Base-by-base conservation (phyloP, 371 early-diverging fungal species). In the Lichtheimia hyalospora region DNA sequence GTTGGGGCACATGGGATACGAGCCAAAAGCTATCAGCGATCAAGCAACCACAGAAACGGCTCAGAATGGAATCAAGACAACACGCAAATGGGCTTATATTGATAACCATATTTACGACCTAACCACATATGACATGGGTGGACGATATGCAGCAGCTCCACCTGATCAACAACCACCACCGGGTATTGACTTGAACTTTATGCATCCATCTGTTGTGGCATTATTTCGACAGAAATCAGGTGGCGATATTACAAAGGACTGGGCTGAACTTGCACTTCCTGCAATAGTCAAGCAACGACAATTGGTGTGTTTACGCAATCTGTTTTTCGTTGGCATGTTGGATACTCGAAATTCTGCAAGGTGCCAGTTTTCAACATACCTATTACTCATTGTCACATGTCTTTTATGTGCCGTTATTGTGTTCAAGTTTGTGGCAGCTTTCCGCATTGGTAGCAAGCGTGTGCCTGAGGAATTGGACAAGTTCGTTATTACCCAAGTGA, bases 351-450 rank as follows among this genome's bases (percentile, higher is more conserved):
- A 89, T 58, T 86, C 90, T 1, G 62, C 86, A 42, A 84, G 82
- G 61, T 97, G 98, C 72, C 84, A 87, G 57, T 90, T 96, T 70
- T 88, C 94, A 13, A 89, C 91, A 62, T 95, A 92, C 69, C 75
- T 97, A 12, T 68, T 96, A 27, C 74, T 96, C 34, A 89, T 83
- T 25, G 82, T 90, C 28, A 89, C 97, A 3, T 74, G 78, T 24
- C 60, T 94, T 28, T 68, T 97, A 62, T 88, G 89, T 13, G 73
- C 85, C 54, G 91, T 97, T 18, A 91, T 96, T 52, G 75, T 90
- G 49, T 85, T 96, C 77, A 96, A 96, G 75, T 93, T 92, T 60
- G 69, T 96, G 58, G 91, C 96, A n/a, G 96, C 97, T 2, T 69
- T 97, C 65, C 96, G 93, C 69, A 80, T 96, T 48, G 89, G 92